Conservation (phyloP, 2,329 filamentous ascomycete species). For the Colletotrichum ledebouriae region DNA sequence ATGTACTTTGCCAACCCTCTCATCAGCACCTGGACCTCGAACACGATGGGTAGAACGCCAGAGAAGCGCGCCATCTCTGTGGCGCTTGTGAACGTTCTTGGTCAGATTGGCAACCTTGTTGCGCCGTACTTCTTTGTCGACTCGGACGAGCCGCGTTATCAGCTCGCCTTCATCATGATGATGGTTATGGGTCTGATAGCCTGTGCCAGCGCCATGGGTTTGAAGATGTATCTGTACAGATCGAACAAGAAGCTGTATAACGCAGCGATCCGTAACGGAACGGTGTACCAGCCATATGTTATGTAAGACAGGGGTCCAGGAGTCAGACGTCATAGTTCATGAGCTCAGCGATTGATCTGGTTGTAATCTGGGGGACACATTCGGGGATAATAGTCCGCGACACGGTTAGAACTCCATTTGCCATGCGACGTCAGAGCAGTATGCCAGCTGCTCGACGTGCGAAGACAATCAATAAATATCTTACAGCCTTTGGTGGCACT, state of each 20-base stretch:
- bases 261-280: slow-evolving; percentile 39
- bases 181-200: slow-evolving; percentile 38
- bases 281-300: slow-evolving; percentile 43
- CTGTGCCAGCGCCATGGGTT: slow-evolving; percentile 27
- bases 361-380: neutral
- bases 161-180: slow-evolving; percentile 46
- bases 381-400: too few relatives aligned
- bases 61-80: slow-evolving; percentile 47
- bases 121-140: slow-evolving; percentile 48
- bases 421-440: too few relatives aligned
- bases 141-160: slow-evolving; percentile 45
- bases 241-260: slow-evolving; percentile 43
- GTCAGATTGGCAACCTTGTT: slow-evolving; percentile 45
- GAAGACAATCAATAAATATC: neutral
- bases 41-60: slow-evolving; percentile 44
- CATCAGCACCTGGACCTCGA: slow-evolving; percentile 44
- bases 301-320: slow-evolving; percentile 1
- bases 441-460: too few relatives aligned
- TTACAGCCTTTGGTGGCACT: neutral
- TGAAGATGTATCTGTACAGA: slow-evolving; percentile 43
- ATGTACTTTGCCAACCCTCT: slow-evolving; percentile 43
- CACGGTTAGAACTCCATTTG: too few relatives aligned
- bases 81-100: slow-evolving; percentile 40
- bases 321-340: too few relatives aligned
- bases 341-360: too few relatives aligned